Base-by-base conservation (phyloP, 441 rosid species). In the Isatis lusitanica region DNA sequence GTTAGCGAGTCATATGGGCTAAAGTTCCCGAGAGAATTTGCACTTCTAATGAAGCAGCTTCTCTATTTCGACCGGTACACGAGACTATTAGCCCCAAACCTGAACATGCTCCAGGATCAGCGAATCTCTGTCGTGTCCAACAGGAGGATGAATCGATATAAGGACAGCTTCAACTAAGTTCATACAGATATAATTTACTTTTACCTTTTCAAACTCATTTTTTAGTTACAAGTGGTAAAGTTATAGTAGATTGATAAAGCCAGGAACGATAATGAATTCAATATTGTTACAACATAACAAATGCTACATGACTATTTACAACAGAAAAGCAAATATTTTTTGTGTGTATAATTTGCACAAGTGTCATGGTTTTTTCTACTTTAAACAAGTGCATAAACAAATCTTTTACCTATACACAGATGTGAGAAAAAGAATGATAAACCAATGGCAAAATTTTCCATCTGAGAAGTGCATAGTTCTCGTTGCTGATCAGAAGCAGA, bases 101-200 rank as follows among this genome's bases (percentile, higher is more conserved):
- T 95, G 88, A 93, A 93, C 86, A 95, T 95, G 99, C 97, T 93
- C 77, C 94, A 86, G 73, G 98, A 95, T 78, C 99, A 95, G 82
- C 85, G 98, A 79, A 83, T 93, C 70, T 79, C 95, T 65, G 87
- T 93, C 0, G 92, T 78, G 67, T 88, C 98, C 24, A 86, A 85
- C 79, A 83, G 88, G 68, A 79, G 86, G 84, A 68, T 0, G 63
- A 80, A 83, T 78, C 83, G 76, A 65, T 83, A 83, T 1, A 79
- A 79, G 47, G 81, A 81, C 81, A 79, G 70, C 74, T 74, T 81
- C 82, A 73, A 78, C 74, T 78, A 68, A 78, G 62, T 63, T 47
- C 63, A 73, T 68, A 39, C 63, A 53, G 13, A 62, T 46, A 55
- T 62, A 42, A 18, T 51, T 58, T 38, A 18, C 2, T 26, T 48